A percentile compares a stretch with the other conserved stretches of the same genome.
phyloP scores from a whole-genome alignment of 202 grass and related monocot species.

The Zoysia matrella region DNA sequence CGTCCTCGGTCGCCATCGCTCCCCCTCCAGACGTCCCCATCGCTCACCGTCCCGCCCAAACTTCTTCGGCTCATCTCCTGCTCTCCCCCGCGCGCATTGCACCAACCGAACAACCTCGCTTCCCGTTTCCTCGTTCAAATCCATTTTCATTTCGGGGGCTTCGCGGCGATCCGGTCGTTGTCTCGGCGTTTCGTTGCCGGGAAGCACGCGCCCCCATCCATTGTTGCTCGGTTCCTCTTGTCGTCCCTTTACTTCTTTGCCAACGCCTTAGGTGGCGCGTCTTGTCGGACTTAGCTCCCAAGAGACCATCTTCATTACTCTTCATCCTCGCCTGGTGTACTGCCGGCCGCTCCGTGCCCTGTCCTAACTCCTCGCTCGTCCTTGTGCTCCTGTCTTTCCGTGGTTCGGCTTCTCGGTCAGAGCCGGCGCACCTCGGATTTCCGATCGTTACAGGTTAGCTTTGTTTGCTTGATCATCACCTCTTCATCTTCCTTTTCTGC shows the following conservation, averaged over 20 bases:
- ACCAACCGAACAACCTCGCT: conserved; percentile 13
- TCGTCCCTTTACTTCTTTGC: conserved; percentile 62
- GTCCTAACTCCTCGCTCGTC: conserved; percentile 19
- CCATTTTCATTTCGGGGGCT: not conserved
- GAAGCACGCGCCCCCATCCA: conserved; percentile 25
- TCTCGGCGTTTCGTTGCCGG: conserved; percentile 42
- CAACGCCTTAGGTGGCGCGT: conserved; percentile 53
- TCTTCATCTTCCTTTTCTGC: not conserved
- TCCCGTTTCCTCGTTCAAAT: not conserved
- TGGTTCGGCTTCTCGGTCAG: not conserved
- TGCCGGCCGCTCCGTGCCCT: conserved; percentile 27
- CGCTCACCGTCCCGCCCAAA: conserved; percentile 37
- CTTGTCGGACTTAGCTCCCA: conserved; percentile 62
- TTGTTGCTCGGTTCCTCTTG: not conserved
- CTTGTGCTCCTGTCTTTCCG: conserved; percentile 28
- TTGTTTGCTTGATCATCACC: conserved; percentile 9
- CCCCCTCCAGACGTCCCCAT: conserved; percentile 37
- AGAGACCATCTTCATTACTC: conserved; percentile 56
- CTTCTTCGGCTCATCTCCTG: conserved; percentile 32
- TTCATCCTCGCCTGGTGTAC: conserved; percentile 38
- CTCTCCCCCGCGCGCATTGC: not conserved
- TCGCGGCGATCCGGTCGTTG: not conserved
- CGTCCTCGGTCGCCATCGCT: conserved; percentile 48
- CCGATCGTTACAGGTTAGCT: conserved; percentile 16
- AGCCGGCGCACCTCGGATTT: not conserved